These are phyloP conservation scores for Trapa incisa DNA, from an alignment of 345 rosid genomes.

Conservation along the genomic window DNA sequence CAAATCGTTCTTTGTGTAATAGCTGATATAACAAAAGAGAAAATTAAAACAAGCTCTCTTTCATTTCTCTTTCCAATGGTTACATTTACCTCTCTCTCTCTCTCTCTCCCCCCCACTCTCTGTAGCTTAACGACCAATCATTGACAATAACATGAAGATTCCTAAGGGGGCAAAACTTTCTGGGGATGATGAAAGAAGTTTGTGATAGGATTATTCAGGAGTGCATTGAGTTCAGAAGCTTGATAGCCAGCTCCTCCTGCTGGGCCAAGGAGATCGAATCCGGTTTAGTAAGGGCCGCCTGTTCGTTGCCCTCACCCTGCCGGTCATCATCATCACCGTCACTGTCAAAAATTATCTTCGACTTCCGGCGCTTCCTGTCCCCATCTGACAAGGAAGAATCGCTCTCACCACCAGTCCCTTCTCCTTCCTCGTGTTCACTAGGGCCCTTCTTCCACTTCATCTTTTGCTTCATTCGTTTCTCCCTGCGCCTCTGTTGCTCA, in stretches of 20 bases:
- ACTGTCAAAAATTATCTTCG: constrained; percentile 40
- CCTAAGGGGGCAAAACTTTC: background rate
- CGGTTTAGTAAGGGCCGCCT: constrained; percentile 11
- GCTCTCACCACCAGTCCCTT: constrained; percentile 26
- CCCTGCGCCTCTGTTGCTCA: constrained; percentile 57
- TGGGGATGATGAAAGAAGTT: background rate
- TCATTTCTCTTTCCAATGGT: background rate
- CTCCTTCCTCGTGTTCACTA: constrained; percentile 24
- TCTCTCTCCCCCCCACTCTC: background rate
- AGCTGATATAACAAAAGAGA: too few relatives aligned
- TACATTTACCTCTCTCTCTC: too few relatives aligned
- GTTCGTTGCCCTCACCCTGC: constrained; percentile 4
- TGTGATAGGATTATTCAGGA: constrained; percentile 5
- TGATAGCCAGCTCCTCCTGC: constrained; percentile 80
- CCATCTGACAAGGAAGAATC: constrained; percentile 37
- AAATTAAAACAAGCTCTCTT: background rate
- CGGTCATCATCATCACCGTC: constrained; percentile 19
- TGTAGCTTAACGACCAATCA: constrained; percentile 10
- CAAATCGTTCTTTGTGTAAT: too few relatives aligned
- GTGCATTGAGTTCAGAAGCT: constrained; percentile 50
- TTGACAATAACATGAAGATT: constrained; percentile 8
- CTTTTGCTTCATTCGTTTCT: constrained; percentile 56
- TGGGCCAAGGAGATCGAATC: constrained; percentile 54
- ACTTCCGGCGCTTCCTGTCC: constrained; percentile 28
- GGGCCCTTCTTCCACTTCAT: constrained; percentile 52